phyloP scores from a whole-genome alignment of 1,284 basidiomycete species.

The Trichosporon faecale region DNA sequence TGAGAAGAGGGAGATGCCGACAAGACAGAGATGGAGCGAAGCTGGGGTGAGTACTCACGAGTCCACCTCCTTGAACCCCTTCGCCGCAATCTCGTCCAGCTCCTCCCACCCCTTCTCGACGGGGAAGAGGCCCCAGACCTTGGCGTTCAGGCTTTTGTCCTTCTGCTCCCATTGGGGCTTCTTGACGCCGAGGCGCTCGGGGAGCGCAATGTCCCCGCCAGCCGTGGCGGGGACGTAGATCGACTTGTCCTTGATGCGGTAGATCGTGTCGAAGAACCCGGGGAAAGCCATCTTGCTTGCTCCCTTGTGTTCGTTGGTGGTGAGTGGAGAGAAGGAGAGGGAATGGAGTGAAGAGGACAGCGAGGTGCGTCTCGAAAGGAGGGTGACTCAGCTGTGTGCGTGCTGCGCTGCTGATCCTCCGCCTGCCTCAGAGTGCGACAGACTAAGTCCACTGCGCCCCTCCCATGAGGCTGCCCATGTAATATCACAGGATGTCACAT shows the following conservation, averaged over 20 bases:
- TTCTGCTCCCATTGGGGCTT: not conserved
- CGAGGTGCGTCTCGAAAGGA: not conserved
- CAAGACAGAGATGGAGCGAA: no score
- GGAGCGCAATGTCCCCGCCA: not conserved
- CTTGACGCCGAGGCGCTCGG: not conserved
- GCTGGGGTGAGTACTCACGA: not conserved
- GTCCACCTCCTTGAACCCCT: not conserved
- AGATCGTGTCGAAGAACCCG: not conserved
- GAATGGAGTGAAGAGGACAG: not conserved
- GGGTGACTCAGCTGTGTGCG: not conserved
- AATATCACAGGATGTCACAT: not conserved
- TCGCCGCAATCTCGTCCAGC: not conserved
- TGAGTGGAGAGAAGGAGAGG: not conserved
- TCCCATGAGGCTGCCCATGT: not conserved
- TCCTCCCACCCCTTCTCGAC: not conserved
- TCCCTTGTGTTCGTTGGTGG: no score
- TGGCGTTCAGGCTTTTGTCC: not conserved
- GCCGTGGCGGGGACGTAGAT: not conserved
- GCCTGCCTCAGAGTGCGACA: not conserved
- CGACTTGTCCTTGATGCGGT: not conserved
- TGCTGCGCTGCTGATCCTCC: no score
- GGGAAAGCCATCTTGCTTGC: not conserved
- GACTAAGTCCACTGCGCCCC: not conserved
- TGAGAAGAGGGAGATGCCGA: no score
- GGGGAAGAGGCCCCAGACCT: not conserved